Percentiles rank a stretch among this genome's conserved stretches.
These are phyloP conservation scores for Podaxis carcinomalis DNA, from an alignment of 768 basidiomycete genomes.

Conservation along the genomic window DNA sequence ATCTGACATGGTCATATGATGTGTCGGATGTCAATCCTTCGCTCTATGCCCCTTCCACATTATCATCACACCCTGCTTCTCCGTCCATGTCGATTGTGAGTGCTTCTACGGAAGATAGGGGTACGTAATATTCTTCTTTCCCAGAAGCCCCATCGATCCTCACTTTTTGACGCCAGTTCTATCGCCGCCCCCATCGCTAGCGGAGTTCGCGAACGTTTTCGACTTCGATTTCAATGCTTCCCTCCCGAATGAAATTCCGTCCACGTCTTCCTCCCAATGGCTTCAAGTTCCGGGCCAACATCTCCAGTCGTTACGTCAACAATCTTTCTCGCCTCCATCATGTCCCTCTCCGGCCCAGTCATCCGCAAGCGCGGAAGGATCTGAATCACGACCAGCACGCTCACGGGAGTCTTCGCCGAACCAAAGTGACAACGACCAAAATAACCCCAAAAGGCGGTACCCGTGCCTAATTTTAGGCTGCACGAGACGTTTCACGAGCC, in stretches of 20 bases:
- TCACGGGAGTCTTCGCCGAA: constrained; percentile 30
- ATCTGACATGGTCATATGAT: constrained; percentile 24
- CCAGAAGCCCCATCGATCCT: constrained; percentile 6
- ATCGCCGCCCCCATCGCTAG: constrained; percentile 28
- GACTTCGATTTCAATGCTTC: constrained; percentile 29
- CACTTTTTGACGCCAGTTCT: constrained; percentile 18
- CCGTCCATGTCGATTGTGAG: constrained; percentile 27
- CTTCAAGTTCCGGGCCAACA: constrained; percentile 11
- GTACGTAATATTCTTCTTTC: constrained; percentile 17
- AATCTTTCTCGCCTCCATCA: constrained; percentile 16
- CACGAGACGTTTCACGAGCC: constrained; percentile 45
- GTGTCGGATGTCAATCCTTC: constrained; percentile 18
- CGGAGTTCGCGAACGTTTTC: constrained; percentile 27
- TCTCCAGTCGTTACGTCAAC: constrained; percentile 11
- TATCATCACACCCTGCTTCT: constrained; percentile 15
- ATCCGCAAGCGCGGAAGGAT: constrained; percentile 21
- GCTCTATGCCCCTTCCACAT: constrained; percentile 11
- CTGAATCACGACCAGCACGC: constrained; percentile 18
- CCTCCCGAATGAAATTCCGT: constrained; percentile 5
- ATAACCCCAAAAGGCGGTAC: constrained; percentile 34
- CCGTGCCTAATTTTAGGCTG: constrained; percentile 46
- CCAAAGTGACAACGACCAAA: constrained; percentile 29
- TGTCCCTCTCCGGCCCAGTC: constrained; percentile 23
- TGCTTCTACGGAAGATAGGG: constrained; percentile 29
- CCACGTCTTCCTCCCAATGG: constrained; percentile 11